These are phyloP conservation scores for Vaccinium corymbosum DNA, from an alignment of 148 eudicot genomes.

Conservation along the genomic window DNA sequence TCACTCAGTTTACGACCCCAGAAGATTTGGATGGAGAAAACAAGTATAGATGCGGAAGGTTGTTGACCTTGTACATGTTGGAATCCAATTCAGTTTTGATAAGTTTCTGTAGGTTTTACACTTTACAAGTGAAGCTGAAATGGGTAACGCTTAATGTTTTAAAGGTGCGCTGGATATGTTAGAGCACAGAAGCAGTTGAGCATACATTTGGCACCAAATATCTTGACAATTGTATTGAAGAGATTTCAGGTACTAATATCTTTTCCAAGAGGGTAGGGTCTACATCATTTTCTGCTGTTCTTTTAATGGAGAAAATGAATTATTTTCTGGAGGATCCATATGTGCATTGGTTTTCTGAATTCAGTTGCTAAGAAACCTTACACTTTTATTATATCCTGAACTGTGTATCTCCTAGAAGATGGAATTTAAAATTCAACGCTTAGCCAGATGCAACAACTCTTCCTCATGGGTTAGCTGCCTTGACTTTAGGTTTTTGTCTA, in stretches of 20 bases:
- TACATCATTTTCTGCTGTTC: background rate
- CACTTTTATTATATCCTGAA: background rate
- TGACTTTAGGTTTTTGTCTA: conserved; percentile 1
- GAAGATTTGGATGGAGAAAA: conserved; percentile 98
- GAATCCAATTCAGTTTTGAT: background rate
- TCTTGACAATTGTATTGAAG: conserved; percentile 90
- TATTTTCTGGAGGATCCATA: background rate
- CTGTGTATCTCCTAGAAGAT: background rate
- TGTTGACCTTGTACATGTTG: conserved; percentile 18
- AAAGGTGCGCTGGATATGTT: conserved; percentile 81
- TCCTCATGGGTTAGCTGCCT: background rate
- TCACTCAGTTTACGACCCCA: conserved; percentile 80
- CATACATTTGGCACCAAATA: conserved; percentile 87
- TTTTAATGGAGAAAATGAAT: background rate
- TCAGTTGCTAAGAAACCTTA: background rate
- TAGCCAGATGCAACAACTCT: background rate
- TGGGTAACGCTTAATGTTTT: conserved; percentile 16
- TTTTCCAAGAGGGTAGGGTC: background rate
- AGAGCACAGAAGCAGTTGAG: conserved; percentile 84
- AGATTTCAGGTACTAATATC: conserved; percentile 74
- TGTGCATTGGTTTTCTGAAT: background rate
- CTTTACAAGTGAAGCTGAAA: background rate
- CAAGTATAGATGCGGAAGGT: conserved; percentile 98
- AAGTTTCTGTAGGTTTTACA: background rate
- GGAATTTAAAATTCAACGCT: background rate